Evolutionary conservation across 73 alveolate genomes (phyloP).

Genomic region (Uronychia setigera): DNA sequence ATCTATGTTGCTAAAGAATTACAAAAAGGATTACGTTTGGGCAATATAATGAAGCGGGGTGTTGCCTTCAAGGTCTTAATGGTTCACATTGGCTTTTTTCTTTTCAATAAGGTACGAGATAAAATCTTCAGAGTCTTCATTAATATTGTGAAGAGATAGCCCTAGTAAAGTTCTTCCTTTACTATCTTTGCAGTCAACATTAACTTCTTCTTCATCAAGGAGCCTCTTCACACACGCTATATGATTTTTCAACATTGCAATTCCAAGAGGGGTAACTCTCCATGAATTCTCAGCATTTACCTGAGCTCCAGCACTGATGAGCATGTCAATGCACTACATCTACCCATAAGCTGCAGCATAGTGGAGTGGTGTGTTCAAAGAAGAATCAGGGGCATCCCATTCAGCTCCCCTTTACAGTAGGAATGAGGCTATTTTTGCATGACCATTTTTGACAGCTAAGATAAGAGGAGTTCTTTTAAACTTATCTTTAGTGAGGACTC

Average conservation of each 20-base stretch:
- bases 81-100: conserved; percentile 93
- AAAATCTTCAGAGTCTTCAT: conserved; percentile 75
- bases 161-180: conserved; percentile 92
- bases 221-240: conserved; percentile 86
- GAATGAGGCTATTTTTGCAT: conserved; percentile 80
- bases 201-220: conserved; percentile 76
- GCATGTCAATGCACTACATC: conserved; percentile 79
- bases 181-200: conserved; percentile 95
- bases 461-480: conserved; percentile 76
- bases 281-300: conserved; percentile 93
- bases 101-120: conserved; percentile 76
- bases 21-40: conserved; percentile 21
- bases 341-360: conserved; percentile 98
- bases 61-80: conserved; percentile 87
- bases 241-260: conserved; percentile 94
- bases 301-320: conserved; percentile 93
- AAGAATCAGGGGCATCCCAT: conserved; percentile 89
- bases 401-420: conserved; percentile 92
- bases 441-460: conserved; percentile 90
- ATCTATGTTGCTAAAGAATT: not conserved
- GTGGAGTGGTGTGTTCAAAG: conserved; percentile 93
- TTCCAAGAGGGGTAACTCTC: conserved; percentile 92
- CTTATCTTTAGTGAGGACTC: conserved; percentile 77
- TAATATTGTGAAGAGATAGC: conserved; percentile 72
- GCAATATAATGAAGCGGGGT: conserved; percentile 88